A percentile compares a stretch with the other conserved stretches of the same genome.
Evolutionary conservation across 768 basidiomycete genomes (phyloP).

Genomic region (Leucosporidium creatinivorum): DNA sequence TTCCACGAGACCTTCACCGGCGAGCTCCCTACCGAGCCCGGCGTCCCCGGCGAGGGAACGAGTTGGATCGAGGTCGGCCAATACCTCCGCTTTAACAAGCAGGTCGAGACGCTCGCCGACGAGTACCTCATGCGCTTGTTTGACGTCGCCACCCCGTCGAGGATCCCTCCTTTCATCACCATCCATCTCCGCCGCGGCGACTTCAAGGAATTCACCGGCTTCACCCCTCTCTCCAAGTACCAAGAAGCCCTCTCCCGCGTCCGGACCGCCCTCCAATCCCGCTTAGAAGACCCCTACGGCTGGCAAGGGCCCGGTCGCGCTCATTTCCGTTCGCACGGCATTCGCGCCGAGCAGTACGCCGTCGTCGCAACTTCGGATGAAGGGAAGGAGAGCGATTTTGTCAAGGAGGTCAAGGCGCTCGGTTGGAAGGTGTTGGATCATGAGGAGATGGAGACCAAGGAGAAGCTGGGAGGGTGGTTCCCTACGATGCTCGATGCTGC

Average conservation of each 20-base stretch:
- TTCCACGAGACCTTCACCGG: conserved; percentile 10
- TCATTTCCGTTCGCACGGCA: background rate
- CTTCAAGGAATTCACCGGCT: conserved; percentile 29
- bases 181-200: conserved; percentile 31
- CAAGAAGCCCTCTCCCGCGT: conserved; percentile 14
- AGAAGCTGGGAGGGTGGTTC: conserved; percentile 3
- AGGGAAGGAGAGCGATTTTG: conserved; percentile 9
- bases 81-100: conserved; percentile 21
- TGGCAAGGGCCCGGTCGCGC: conserved; percentile 4
- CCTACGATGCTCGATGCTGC: conserved; percentile 25
- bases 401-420: conserved; percentile 5
- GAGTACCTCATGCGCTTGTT: conserved; percentile 20
- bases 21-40: conserved; percentile 5
- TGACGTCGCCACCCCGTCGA: background rate
- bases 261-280: background rate
- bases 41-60: conserved; percentile 14
- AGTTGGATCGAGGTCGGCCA: conserved; percentile 22
- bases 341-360: conserved; percentile 10
- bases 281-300: conserved; percentile 8
- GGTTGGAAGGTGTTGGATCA: conserved; percentile 32
- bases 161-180: conserved; percentile 30
- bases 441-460: conserved; percentile 16
- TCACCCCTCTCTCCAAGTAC: conserved; percentile 27
- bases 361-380: conserved; percentile 32
- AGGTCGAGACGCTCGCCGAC: conserved; percentile 13